Evolutionary conservation across 2,329 filamentous ascomycete species (phyloP).

Genomic region (Fusarium sp.): DNA sequence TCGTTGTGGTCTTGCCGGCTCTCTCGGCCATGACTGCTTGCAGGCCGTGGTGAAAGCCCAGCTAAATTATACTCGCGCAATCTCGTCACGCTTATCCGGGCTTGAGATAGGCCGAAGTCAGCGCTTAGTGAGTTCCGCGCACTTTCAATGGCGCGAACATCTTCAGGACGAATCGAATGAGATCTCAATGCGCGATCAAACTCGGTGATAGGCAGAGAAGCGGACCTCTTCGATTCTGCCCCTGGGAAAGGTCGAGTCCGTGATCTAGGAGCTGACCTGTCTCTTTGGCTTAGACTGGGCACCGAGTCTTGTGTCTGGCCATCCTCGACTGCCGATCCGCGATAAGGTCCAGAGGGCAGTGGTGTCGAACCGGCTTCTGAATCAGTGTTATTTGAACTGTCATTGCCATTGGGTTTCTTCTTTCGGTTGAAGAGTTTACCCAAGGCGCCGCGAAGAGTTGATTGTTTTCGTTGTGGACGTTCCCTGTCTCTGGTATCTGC

Average conservation of each 20-base stretch:
- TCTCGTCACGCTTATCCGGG: conserved; percentile 47
- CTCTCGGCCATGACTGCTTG: conserved; percentile 68
- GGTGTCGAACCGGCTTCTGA: conserved; percentile 41
- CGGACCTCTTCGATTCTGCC: conserved; percentile 65
- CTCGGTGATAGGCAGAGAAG: conserved; percentile 71
- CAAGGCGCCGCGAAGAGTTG: conserved; percentile 67
- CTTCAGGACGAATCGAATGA: conserved; percentile 70
- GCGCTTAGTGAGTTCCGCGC: conserved; percentile 66
- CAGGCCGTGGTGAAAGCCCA: conserved; percentile 71
- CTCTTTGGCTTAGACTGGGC: conserved; percentile 31
- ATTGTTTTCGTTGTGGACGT: conserved; percentile 67
- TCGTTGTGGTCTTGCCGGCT: conserved; percentile 54
- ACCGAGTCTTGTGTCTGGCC: conserved; percentile 29
- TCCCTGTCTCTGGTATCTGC: conserved; percentile 46
- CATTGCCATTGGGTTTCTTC: conserved; percentile 57
- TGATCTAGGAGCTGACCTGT: conserved; percentile 53
- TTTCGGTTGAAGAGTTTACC: conserved; percentile 70
- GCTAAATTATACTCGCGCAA: conserved; percentile 58
- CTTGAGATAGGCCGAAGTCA: conserved; percentile 56
- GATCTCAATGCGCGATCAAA: conserved; percentile 71
- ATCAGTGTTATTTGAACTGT: conserved; percentile 42
- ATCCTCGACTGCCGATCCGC: conserved; percentile 34
- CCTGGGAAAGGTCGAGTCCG: conserved; percentile 53
- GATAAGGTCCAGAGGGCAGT: conserved; percentile 44
- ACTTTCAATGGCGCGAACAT: conserved; percentile 65